Base-by-base conservation (phyloP, 805 yeast genomes). In the Candida multigemmis region DNA sequence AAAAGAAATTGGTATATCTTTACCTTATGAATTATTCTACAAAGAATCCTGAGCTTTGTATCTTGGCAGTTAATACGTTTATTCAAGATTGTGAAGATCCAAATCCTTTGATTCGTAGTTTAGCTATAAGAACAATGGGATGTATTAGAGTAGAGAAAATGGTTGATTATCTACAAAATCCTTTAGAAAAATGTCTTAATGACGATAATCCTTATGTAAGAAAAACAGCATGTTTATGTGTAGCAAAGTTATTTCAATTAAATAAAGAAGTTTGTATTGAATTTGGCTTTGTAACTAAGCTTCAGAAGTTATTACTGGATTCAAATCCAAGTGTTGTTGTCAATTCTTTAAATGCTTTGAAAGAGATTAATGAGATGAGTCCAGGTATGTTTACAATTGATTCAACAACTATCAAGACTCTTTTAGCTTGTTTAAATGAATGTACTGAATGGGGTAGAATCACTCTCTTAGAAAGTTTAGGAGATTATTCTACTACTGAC, bases 381-480 rank as follows among this genome's bases (percentile, higher is more conserved):
- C 71, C 71, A 6, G 21, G 19, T 8, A 46, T 69, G 7, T 44
- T 65, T 25, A 47, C 44, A 5, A 49, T 71, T 10, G 56, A 62
- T 35, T 42, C 47, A 23, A 64, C 46, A 28, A 59, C 50, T 44
- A 62, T 76, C 27, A 63, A 69, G 31, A 81, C 77, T 49, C 68
- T 91, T 34, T 61, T 91, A 34, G 63, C 76, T 40, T 94, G 96
- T 9, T 64, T 91, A 38, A 89, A 89, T 52, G 99, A 91, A 57
- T 89, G 97, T 57, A 87, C 97, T 0, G 99, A 91, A 58, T 91
- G 99, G 99, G 98, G 98, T 7, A 71, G 98, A 45, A 81, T 91
- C 38, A 74, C 96, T 2, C 82, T 91, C 23, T 64, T 91, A 33
- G 73, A 82, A 1, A 86, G 95, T 1, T 57, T 91, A 37, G 68